Conservation (phyloP, 2,329 filamentous ascomycete genomes). For the Dryadomyces quercus-mongolicae region DNA sequence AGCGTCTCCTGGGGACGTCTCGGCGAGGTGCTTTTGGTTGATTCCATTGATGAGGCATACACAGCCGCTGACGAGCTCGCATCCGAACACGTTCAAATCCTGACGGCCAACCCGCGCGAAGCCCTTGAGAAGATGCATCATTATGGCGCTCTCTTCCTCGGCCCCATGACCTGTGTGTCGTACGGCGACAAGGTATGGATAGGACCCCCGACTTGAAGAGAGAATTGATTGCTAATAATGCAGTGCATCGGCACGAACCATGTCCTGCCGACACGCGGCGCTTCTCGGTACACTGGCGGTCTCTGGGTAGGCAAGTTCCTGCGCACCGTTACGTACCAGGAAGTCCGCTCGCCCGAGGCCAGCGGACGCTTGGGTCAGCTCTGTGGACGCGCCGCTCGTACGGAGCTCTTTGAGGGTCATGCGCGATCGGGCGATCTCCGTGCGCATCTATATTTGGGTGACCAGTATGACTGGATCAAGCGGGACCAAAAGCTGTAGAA, state of each 20-base stretch:
- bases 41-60: constrained; percentile 28
- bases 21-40: constrained; percentile 32
- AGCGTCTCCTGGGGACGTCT: constrained; percentile 29
- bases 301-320: constrained; percentile 44
- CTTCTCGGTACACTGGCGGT: constrained; percentile 36
- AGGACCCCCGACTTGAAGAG: too few relatives aligned
- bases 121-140: constrained; percentile 37
- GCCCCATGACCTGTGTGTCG: constrained; percentile 37
- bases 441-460: constrained; percentile 28
- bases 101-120: constrained; percentile 31
- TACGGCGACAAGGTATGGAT: constrained; percentile 36
- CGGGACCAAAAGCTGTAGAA: background rate
- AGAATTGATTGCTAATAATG: background rate
- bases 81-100: constrained; percentile 38
- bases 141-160: constrained; percentile 38
- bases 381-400: constrained; percentile 34
- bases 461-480: constrained; percentile 30
- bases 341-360: constrained; percentile 27
- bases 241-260: constrained; percentile 43
- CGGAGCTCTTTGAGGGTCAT: constrained; percentile 41
- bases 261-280: constrained; percentile 35
- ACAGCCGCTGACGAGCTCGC: constrained; percentile 33
- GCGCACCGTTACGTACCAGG: constrained; percentile 39
- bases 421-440: constrained; percentile 36
- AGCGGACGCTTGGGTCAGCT: constrained; percentile 35